Base-by-base conservation (phyloP, 2,329 filamentous ascomycete genomes). In the Pseudogymnoascus sp. region DNA sequence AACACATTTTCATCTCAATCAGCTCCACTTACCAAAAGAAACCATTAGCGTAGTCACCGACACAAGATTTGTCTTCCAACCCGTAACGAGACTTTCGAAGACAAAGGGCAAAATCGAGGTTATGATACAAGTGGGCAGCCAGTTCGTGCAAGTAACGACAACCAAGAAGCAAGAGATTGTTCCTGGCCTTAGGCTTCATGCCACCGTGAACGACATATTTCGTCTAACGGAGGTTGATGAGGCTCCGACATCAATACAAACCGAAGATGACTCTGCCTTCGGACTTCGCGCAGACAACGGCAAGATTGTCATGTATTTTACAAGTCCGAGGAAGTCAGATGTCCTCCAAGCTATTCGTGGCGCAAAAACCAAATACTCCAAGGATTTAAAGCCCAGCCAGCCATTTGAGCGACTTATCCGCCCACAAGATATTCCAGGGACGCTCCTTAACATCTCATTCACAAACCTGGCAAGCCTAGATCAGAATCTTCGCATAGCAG, bases 271-370 rank as follows among this genome's bases (percentile, higher is more conserved):
- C 66, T 84, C 83, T 2, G 82, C 85, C 1, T 89, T 89, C 71
- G 86, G 85, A 0, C 75, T 89, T 28, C 80, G 85, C 59, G 85
- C 85, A 2, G 86, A 89, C 67, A 86, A 84, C 65, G 86, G 86
- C 67, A 88, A 86, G 73, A 85, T 88, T 59, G 82, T 88, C 61
- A 88, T 89, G 85, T 88, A 85, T 70, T 89, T 89, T 71, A 86
- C 85, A 16, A 88, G 86, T 66, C 78, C 84, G 1, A 84, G 83
- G 70, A 87, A 86, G 71, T 70, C 76, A 5, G 86, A 88, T 64
- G 79, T 89, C 19, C 75, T 89, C 3, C 82, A 85, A 71, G 82
- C 82, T 9, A 85, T 89, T 61, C 81, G 84, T 35, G 78, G 76
- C 8, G 85, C 85, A 45, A 89, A 88, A 71, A 76, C 80, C 6